phyloP scores from a whole-genome alignment of 2,329 filamentous ascomycete species.

The Neonectria magnoliae region DNA sequence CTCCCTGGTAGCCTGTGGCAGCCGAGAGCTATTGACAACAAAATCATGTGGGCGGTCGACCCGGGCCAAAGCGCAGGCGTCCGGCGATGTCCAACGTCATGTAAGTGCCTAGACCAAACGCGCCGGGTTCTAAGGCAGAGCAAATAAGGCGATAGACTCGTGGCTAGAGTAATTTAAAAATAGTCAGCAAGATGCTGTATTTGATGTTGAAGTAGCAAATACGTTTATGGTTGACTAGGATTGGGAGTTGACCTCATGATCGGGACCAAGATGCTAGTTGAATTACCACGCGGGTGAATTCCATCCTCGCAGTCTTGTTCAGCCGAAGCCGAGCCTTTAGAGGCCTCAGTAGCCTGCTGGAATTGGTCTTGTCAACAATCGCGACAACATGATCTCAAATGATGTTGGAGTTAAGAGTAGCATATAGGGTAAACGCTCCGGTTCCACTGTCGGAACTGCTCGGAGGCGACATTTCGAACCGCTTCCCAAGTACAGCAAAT shows the following conservation, averaged over 20 bases:
- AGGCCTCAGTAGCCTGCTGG: background rate
- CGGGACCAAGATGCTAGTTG: background rate
- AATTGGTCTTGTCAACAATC: conserved; percentile 10
- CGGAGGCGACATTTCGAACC: conserved; percentile 2
- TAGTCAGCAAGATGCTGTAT: background rate
- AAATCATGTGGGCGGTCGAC: conserved; percentile 77
- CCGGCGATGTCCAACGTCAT: conserved; percentile 89
- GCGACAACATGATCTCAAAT: conserved; percentile 29
- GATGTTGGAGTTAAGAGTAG: conserved; percentile 13
- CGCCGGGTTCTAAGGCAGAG: conserved; percentile 83
- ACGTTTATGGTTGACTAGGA: background rate
- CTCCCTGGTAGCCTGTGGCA: conserved; percentile 74
- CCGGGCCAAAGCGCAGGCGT: conserved; percentile 89
- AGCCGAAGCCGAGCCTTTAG: conserved; percentile 48
- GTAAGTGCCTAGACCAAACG: conserved; percentile 89
- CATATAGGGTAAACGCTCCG: conserved; percentile 14
- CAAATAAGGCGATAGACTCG: conserved; percentile 80
- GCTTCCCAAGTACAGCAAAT: background rate
- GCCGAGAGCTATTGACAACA: conserved; percentile 69
- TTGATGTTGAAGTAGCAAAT: background rate
- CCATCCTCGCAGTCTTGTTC: conserved; percentile 45
- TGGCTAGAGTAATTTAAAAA: conserved; percentile 51
- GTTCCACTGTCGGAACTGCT: conserved; percentile 17
- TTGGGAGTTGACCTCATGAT: conserved; percentile 11
- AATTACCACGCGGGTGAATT: conserved; percentile 60